Conservation (phyloP, 1,139 yeast species). For the Geotrichum histeridarum region DNA sequence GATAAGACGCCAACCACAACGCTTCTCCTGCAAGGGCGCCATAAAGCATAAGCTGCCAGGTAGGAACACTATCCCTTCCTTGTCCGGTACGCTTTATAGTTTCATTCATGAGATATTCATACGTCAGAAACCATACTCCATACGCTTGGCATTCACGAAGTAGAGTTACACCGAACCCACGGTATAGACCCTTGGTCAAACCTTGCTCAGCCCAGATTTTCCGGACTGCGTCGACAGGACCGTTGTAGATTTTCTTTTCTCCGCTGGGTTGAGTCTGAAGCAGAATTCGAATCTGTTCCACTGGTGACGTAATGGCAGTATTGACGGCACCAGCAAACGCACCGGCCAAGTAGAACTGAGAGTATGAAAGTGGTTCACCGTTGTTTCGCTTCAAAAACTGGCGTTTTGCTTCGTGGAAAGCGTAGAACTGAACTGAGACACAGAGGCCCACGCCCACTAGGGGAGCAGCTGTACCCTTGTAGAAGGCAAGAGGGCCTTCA, state of each 20-base stretch:
- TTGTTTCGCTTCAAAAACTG: conserved; percentile 39
- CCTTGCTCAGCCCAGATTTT: conserved; percentile 50
- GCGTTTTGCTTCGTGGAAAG: conserved; percentile 71
- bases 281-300: conserved; percentile 87
- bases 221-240: conserved; percentile 74
- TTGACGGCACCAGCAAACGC: conserved; percentile 85
- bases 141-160: conserved; percentile 72
- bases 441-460: conserved; percentile 59
- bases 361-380: conserved; percentile 41
- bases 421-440: conserved; percentile 69
- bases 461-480: conserved; percentile 50
- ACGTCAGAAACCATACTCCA: conserved; percentile 76
- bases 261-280: conserved; percentile 77
- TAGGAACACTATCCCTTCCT: conserved; percentile 50
- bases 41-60: conserved; percentile 55
- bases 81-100: conserved; percentile 21
- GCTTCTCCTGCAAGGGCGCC: conserved; percentile 74
- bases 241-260: conserved; percentile 48
- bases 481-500: conserved; percentile 63
- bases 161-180: conserved; percentile 59
- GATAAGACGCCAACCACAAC: conserved; percentile 66
- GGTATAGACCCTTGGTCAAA: conserved; percentile 47
- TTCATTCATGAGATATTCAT: conserved; percentile 52
- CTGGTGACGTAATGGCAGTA: conserved; percentile 82
- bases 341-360: conserved; percentile 76